Conservation (phyloP, 192 early-diverging fungal genomes). For the Coemansia sp. region DNA sequence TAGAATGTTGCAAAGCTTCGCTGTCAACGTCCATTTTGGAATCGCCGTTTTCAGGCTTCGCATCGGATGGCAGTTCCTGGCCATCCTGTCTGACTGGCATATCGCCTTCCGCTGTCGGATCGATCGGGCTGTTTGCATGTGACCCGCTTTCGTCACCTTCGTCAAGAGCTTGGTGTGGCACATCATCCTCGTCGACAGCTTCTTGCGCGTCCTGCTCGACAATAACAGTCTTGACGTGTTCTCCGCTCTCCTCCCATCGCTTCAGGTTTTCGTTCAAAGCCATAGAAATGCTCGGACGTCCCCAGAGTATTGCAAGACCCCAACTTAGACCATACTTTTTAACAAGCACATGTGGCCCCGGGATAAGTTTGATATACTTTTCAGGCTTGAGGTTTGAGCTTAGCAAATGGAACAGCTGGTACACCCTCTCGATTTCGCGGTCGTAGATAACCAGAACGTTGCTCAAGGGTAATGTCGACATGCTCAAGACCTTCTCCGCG, state of each 20-base stretch:
- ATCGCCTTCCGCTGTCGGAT: slow-evolving; percentile 1
- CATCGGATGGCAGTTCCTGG: not conserved
- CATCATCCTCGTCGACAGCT: not conserved
- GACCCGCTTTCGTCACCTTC: not conserved
- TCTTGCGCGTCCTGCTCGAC: slow-evolving; percentile 9
- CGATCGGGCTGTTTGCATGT: not conserved
- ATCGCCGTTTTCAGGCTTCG: not conserved
- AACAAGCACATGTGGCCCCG: slow-evolving; percentile 36
- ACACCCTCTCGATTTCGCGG: slow-evolving; percentile 48
- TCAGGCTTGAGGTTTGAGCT: slow-evolving; percentile 42
- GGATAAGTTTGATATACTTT: slow-evolving; percentile 38
- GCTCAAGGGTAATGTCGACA: slow-evolving; percentile 30
- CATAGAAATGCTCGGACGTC: slow-evolving; percentile 35
- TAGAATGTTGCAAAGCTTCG: not conserved
- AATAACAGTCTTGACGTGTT: slow-evolving; percentile 15
- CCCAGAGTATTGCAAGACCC: slow-evolving; percentile 46
- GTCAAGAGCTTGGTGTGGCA: not conserved
- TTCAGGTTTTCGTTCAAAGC: slow-evolving; percentile 27
- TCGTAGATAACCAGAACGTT: slow-evolving; percentile 45
- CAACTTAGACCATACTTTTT: slow-evolving; percentile 35
- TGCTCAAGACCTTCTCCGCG: slow-evolving; percentile 37
- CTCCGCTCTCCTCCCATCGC: slow-evolving; percentile 44
- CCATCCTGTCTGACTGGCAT: not conserved
- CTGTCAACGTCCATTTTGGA: slow-evolving; percentile 16
- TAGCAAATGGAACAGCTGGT: slow-evolving; percentile 48